These are phyloP conservation scores for Ambrosiella beaveri DNA, from an alignment of 2,329 filamentous ascomycete species.

Conservation along the genomic window DNA sequence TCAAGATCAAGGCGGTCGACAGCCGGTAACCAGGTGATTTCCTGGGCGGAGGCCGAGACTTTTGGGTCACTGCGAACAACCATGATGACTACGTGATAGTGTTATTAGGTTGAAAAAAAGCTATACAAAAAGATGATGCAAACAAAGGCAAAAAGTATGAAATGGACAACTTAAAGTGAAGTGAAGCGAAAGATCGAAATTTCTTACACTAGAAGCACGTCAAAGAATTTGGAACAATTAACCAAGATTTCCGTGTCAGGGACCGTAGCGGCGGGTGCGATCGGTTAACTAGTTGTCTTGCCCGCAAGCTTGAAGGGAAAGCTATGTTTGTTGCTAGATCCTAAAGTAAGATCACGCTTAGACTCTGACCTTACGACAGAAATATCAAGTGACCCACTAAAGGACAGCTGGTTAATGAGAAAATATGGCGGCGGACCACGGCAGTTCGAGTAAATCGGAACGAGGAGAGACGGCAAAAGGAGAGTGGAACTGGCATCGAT, in stretches of 20 bases:
- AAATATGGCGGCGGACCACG: background rate
- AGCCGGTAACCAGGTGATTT: background rate
- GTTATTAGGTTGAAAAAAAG: background rate
- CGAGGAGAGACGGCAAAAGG: background rate
- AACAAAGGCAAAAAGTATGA: too few species aligned
- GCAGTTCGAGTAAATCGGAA: background rate
- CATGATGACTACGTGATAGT: slow-evolving; percentile 8
- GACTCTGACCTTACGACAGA: background rate
- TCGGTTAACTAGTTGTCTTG: too few species aligned
- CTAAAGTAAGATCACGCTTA: background rate
- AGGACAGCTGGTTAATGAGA: background rate
- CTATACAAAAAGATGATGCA: background rate
- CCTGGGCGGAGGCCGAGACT: background rate
- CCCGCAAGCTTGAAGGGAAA: background rate
- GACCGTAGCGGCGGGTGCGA: too few species aligned
- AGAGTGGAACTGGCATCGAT: background rate
- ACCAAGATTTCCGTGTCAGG: too few species aligned
- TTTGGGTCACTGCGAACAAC: slow-evolving; percentile 9
- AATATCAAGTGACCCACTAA: background rate
- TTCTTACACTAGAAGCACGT: too few species aligned
- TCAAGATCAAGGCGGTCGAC: slow-evolving; percentile 18
- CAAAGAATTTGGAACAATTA: too few species aligned
- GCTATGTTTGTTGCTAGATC: background rate
- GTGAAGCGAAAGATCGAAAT: too few species aligned
- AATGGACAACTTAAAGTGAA: too few species aligned